Base-by-base conservation (phyloP, 352 stramenopile species). In the Pythium brachiatum region DNA sequence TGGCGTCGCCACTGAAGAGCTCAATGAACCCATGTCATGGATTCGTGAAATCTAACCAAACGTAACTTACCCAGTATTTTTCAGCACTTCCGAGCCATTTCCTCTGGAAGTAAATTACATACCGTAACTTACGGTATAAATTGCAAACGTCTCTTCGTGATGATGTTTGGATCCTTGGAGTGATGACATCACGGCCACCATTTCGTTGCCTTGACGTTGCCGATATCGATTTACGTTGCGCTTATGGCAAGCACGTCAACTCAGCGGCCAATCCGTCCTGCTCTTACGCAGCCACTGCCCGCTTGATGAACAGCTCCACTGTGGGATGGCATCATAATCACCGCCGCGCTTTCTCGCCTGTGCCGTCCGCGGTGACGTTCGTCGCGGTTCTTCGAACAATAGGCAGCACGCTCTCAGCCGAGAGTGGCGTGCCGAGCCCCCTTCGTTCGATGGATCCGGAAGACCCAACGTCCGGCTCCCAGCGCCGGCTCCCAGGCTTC, bases 251-350 rank as follows among this genome's bases (percentile, higher is more conserved):
- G 5, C 21, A 26, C 18, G 7, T 26, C 50, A 56, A 15, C 50
- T 36, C 29, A 26, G 27, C 15, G 26, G 11, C 48, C 26, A 39
- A 21, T 39, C 38, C 38, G 38, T 15, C 41, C 41, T 9, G 18
- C 15, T 48, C 41, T 27, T 48, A 48, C 41, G n/a, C 41, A 48
- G 41, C n/a, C n/a, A 16, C 34, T 16, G 44, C 43, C 38, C 18
- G 20, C 18, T 26, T 29, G 53, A 32, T 48, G 21, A 59, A 44
- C 38, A 62, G 38, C 43, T 54, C 43, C 29, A 31, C 2, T 54
- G 55, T 43, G 44, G 21, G 32, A 32, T 56, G 50, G 31, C 50
- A 56, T 56, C 50, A 56, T 56, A 56, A 56, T 56, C 50, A 27
- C 31, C 50, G 18, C 11, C 6, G 0, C 41, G 6, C 41, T 48